These are phyloP conservation scores for Amorphotheca resinae DNA, from an alignment of 495 filamentous ascomycete species.

Conservation along the genomic window DNA sequence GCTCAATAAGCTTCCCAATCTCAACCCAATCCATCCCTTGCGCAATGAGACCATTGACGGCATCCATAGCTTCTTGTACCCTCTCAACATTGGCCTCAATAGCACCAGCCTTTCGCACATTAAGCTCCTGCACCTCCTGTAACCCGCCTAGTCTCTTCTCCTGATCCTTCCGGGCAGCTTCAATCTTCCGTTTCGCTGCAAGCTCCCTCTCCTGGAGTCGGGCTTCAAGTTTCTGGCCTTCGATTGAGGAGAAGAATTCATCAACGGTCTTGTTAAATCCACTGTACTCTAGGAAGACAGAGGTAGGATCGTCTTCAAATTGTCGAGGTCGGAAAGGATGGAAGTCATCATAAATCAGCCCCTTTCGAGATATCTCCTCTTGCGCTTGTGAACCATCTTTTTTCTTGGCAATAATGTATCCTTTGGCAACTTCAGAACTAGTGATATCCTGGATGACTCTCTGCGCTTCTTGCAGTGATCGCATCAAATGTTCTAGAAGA, in stretches of 20 bases:
- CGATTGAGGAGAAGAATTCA: constrained; percentile 91
- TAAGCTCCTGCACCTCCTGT: constrained; percentile 64
- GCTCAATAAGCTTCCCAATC: constrained; percentile 73
- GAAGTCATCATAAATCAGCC: constrained; percentile 80
- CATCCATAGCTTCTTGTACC: constrained; percentile 82
- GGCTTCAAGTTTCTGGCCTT: constrained; percentile 85
- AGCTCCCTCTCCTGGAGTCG: constrained; percentile 68
- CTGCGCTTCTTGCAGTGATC: constrained; percentile 54
- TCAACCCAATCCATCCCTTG: constrained; percentile 98
- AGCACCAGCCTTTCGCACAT: constrained; percentile 77
- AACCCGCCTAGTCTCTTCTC: constrained; percentile 70
- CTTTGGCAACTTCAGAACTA: constrained; percentile 44
- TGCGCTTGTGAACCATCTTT: constrained; percentile 19
- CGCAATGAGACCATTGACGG: constrained; percentile 74
- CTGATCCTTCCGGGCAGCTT: constrained; percentile 70
- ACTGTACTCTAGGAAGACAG: constrained; percentile 59
- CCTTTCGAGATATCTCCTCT: constrained; percentile 27
- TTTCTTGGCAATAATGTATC: constrained; percentile 80
- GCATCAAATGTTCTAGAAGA: constrained; percentile 50
- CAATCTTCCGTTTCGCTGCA: constrained; percentile 68
- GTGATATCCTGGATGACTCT: constrained; percentile 48
- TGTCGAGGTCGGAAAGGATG: constrained; percentile 86
- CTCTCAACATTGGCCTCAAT: constrained; percentile 81
- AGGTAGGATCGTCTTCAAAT: constrained; percentile 51
- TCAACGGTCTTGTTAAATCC: constrained; percentile 89